Base-by-base conservation (phyloP, 768 basidiomycete species). In the Rhodotorula diobovata region DNA sequence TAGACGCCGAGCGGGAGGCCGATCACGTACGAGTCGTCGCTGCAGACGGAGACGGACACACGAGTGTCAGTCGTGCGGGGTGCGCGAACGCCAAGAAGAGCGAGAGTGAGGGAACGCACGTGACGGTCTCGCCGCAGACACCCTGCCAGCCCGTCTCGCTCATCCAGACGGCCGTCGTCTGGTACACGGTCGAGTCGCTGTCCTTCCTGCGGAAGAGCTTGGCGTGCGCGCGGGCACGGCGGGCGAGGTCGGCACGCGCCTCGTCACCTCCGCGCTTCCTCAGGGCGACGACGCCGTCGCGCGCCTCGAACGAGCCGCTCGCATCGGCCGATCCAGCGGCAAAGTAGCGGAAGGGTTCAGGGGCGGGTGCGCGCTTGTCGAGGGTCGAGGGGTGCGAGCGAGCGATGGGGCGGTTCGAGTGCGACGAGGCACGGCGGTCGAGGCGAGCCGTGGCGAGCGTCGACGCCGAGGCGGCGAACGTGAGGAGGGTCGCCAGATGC, bases 401-500 rank as follows among this genome's bases (percentile, higher is more conserved):
- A 7, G 41, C 70, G 53, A 41, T 18, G 23, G 61, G 16, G 56
- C 25, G 54, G 54, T 34, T 23, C 34, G 51, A 30, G 53, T 70
- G 69, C 14, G 57, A 32, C 23, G 53, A 9, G 12, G 63, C 32
- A 32, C 63, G 54, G 46, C 65, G 61, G 50, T 71, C 70, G 39
- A 71, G 61, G 10, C 70, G 65, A 7, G 70, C 70, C 3, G 66
- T 54, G 16, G 61, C 70, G 66, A 63, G 66, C 30, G 68, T 59
- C 20, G 70, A 61, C 32, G 65, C 65, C 12, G 70, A 58, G 30
- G 70, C 57, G 5, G 66, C 70, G 56, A 63, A 28, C 50, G 58
- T 28, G 50, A 71, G 51, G 51, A 63, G 30, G 5, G 66, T 45
- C 11, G 66, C 56, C 32, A 71, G 48, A 34, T 63, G 66, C 66